phyloP scores from a whole-genome alignment of 345 rosid genomes.

The Crucihimalaya himalaica region DNA sequence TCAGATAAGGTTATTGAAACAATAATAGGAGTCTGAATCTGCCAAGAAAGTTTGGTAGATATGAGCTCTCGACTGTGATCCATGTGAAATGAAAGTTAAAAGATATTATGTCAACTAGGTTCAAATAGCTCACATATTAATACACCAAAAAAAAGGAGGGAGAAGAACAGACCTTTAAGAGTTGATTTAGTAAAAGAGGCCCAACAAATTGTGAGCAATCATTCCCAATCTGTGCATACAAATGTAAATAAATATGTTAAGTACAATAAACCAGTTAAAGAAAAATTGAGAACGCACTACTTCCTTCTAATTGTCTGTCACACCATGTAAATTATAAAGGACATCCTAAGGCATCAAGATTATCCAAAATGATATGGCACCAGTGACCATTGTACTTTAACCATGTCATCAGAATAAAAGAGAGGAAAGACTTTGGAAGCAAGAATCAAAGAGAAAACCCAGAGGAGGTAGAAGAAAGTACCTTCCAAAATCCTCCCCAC shows the following conservation, averaged over 20 bases:
- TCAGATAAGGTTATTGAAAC: constrained; percentile 24
- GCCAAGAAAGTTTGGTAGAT: constrained; percentile 5
- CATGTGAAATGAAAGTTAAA: constrained; percentile 1
- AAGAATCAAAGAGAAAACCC: not conserved
- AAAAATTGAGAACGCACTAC: not conserved
- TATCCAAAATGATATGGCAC: constrained; percentile 9
- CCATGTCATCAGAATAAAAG: not conserved
- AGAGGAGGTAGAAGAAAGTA: constrained; percentile 37
- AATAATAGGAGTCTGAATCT: not conserved
- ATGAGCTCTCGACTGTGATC: constrained; percentile 2
- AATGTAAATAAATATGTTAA: not conserved
- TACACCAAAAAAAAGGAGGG: not conserved
- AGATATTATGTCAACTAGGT: not conserved
- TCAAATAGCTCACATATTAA: constrained; percentile 1
- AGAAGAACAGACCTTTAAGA: constrained; percentile 68
- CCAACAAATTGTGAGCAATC: constrained; percentile 95
- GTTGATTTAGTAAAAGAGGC: constrained; percentile 80
- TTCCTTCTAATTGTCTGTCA: constrained; percentile 11
- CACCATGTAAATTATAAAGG: constrained; percentile 1
- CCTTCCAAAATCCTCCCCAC: constrained; percentile 99
- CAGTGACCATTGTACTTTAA: constrained; percentile 15
- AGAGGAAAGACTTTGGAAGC: constrained; percentile 15
- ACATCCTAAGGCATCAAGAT: constrained; percentile 2
- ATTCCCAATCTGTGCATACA: constrained; percentile 47
- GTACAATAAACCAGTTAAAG: not conserved